Percentiles rank a stretch among this genome's conserved stretches.
These are phyloP conservation scores for Pseudogymnoascus pannorum DNA, from an alignment of 2,329 filamentous ascomycete species.

Conservation along the genomic window DNA sequence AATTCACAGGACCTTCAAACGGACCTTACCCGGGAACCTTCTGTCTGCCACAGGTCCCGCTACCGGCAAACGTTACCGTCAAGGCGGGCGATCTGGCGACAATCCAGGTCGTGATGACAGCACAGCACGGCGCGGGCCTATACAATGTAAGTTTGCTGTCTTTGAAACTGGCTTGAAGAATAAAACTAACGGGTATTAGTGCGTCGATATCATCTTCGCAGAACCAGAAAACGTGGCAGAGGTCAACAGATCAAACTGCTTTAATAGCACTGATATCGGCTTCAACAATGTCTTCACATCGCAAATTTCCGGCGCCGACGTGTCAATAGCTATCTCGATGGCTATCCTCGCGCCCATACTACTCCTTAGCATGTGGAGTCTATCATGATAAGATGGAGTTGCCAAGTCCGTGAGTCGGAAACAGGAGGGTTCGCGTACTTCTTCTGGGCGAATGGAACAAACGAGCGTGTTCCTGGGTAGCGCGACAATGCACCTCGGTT, in stretches of 20 bases:
- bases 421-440: not conserved
- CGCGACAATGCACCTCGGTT: not conserved
- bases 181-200: slow-evolving; percentile 44
- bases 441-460: not conserved
- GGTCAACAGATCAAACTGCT: slow-evolving; percentile 79
- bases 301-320: not conserved
- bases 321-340: not conserved
- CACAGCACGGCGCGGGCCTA: slow-evolving; percentile 73
- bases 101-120: slow-evolving; percentile 79
- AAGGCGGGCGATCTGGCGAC: slow-evolving; percentile 82
- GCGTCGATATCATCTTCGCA: slow-evolving; percentile 88
- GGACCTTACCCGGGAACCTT: slow-evolving; percentile 81
- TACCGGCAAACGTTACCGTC: slow-evolving; percentile 64
- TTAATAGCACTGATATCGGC: slow-evolving; percentile 71
- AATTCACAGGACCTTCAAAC: slow-evolving; percentile 74
- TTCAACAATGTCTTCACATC: slow-evolving; percentile 69
- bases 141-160: slow-evolving; percentile 36
- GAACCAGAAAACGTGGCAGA: slow-evolving; percentile 67
- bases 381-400: not conserved
- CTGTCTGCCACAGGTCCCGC: slow-evolving; percentile 81
- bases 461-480: slow-evolving; percentile 2
- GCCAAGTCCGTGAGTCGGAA: not conserved
- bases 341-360: not conserved
- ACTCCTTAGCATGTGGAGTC: not conserved
- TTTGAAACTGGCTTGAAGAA: not conserved